Evolutionary conservation across 352 stramenopile species (phyloP), one percentile per base, ranked within the genome.

Genomic region (Pythium plurisporium): DNA sequence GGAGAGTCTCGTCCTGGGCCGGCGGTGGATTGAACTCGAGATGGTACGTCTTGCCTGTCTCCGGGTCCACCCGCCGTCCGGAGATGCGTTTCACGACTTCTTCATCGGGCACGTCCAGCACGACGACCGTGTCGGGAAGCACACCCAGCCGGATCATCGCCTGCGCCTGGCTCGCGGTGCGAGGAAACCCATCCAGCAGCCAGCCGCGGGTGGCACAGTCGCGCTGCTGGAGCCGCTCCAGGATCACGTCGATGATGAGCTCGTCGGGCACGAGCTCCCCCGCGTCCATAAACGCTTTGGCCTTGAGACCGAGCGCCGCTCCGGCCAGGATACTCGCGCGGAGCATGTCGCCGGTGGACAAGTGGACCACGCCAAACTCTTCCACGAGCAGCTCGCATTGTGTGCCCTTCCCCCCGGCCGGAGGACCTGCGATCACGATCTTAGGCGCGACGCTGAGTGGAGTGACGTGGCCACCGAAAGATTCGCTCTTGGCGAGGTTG

Each of bases 71-170:
- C 56, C 95, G 94, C 30, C 96, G 82, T 44, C 96, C 96, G 33
- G 91, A 97, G 50, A 99, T 98, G 50, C 96, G 88, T 51, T 97
- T 96, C 63, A 98, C 86, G 10, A 99, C 83, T 30, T 98, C 87
- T 25, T 91, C 88, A 63, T 99, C 95, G 0, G 95, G 94, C 9
- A 99, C 94, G 11, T 98, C 73, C 26, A 99, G 82, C 34, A 97
- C 77, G 10, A 98, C 67, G 55, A 98, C 94, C 14, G 80, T 75
- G 60, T 98, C 87, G 2, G 93, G 86, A 14, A 84, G 66, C 43
- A 98, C 85, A 3, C 91, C 91, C 38, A 79, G 68, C 38, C 77
- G 65, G n/a, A 88, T 54, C 42, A 98, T 79, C 4, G 83, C 82
- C 15, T 92, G 68, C 9, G 89, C 91, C 60, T 98, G 89, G 1